These are phyloP conservation scores for Rubia occidens DNA, from an alignment of 305 asterid genomes.

Conservation along the genomic window DNA sequence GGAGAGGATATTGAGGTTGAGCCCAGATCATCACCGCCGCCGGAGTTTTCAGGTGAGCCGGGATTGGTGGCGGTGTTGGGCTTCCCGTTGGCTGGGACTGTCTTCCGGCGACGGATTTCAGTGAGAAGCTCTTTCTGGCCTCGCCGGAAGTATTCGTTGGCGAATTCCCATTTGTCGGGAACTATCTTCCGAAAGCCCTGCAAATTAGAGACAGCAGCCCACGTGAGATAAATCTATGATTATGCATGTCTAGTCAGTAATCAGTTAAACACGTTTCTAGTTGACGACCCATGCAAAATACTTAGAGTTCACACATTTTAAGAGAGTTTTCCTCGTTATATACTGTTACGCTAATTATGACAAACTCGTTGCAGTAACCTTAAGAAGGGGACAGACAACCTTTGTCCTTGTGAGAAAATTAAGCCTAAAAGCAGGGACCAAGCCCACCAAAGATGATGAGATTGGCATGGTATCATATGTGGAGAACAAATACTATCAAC, in stretches of 20 bases:
- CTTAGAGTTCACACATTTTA: not conserved
- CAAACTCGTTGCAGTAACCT: no score
- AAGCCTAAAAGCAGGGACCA: no score
- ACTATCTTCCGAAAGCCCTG: slow-evolving; percentile 80
- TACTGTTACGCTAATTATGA: no score
- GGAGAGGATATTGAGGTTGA: slow-evolving; percentile 68
- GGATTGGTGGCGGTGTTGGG: slow-evolving; percentile 18
- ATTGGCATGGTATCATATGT: not conserved
- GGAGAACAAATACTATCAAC: slow-evolving; percentile 2
- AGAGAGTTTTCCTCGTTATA: no score
- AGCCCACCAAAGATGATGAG: slow-evolving; percentile 1
- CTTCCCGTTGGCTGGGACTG: slow-evolving; percentile 23
- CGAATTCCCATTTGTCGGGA: slow-evolving; percentile 91
- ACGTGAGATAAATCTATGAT: not conserved
- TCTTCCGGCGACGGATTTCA: slow-evolving; percentile 65
- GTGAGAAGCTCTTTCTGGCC: slow-evolving; percentile 56
- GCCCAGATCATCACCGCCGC: slow-evolving; percentile 51
- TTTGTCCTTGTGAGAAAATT: no score
- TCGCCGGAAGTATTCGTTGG: slow-evolving; percentile 64
- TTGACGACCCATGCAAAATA: not conserved
- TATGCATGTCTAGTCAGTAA: not conserved
- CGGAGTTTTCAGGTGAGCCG: slow-evolving; percentile 40
- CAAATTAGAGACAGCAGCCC: not conserved
- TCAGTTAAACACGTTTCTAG: not conserved
- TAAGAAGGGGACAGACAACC: no score